Base-by-base conservation (phyloP, 2,329 filamentous ascomycete genomes). In the Trichothecium roseum region DNA sequence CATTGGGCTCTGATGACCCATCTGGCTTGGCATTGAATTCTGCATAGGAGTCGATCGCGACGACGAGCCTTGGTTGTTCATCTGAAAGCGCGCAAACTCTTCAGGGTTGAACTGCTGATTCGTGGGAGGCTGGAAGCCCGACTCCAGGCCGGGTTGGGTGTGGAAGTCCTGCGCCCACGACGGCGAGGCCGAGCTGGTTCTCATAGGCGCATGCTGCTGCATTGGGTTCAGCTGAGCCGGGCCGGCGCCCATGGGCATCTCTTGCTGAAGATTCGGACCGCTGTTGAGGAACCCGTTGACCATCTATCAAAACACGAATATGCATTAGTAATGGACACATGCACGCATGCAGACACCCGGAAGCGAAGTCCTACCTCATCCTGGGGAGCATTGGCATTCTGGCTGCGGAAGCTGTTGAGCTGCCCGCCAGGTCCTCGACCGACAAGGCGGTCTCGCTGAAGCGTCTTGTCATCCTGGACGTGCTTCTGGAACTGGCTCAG, bases 401-500 rank as follows among this genome's bases (percentile, higher is more conserved):
- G 72, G 55, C 75, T 88, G 44, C 86, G 74, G 67, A 94, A 88
- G 50, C 83, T 76, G 54, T 84, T 81, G 50, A 84, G 71, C 51
- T 81, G 66, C 7, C 74, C 79, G 30, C 73, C 77, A 1, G 84
- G 81, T 1, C 78, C 79, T 45, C 81, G 69, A 42, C 84, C 85
- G 40, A 84, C 79, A 42, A 96, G 69, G 40, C 91, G 78, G 60
- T 98, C 91, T 51, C 88, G 74, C 63, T 96, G 91, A 39, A 96
- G 68, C 39, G 84, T 91, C 63, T 88, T 94, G 66, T 98, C 91
- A 71, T 94, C 86, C 55, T 93, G 84, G 38, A 91, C 85, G 60
- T 95, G 88, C 63, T 98, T 98, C 45, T 88, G 86, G 59, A 98
- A 94, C 68, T 96, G 91, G 56, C 85, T 89, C 51, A 98, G 78